Base-by-base conservation (phyloP, 129 eudicot genomes). In the Dittrichia graveolens region DNA sequence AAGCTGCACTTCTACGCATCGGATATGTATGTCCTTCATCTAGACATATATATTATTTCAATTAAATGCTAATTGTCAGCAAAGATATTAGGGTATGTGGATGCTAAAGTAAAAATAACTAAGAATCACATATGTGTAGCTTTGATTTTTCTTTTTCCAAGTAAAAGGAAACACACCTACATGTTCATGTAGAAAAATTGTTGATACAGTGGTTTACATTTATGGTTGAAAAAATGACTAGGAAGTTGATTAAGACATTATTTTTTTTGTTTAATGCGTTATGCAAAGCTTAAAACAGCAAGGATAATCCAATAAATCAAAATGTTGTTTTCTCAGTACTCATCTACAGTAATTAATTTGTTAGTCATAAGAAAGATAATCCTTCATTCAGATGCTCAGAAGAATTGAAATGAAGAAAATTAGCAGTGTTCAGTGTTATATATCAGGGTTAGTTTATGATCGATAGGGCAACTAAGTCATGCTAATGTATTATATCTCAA, bases 11-110 rank as follows among this genome's bases (percentile, higher is more conserved):
- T 71, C 72, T 89, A 75, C 92, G 98, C 43, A 62, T 89, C 72
- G 98, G 98, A 78, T 88, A 85, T 75, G 98, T 93, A 93, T 14
- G 92, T 82, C 47, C 77, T 69, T 65, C 15, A 8, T 62, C 54
- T 46, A 11, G 43, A 77, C 44, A 3, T 48, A 4, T 62, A 66
- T 38, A 8, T 16, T 74, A 34, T 18, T 5, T 64, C 24, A 24
- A 24, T 72, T 60, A 31, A 67, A 7, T 63, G 62, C n/a, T 82
- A 41, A 72, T 74, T 64, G 18, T 60, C 6, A 65, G 37, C 12
- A 24, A 47, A 50, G 44, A 46, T 12, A 9, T 41, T 24, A 55
- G 6, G 14, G 15, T 46, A 39, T 50, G 18, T 24, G 24, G 19
- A 53, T 53, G 71, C 52, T 66, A 56, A 48, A 73, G 46, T 35